A percentile compares a stretch with the other conserved stretches of the same genome.
phyloP scores from a whole-genome alignment of 768 basidiomycete species.

The Boletus patriciae region DNA sequence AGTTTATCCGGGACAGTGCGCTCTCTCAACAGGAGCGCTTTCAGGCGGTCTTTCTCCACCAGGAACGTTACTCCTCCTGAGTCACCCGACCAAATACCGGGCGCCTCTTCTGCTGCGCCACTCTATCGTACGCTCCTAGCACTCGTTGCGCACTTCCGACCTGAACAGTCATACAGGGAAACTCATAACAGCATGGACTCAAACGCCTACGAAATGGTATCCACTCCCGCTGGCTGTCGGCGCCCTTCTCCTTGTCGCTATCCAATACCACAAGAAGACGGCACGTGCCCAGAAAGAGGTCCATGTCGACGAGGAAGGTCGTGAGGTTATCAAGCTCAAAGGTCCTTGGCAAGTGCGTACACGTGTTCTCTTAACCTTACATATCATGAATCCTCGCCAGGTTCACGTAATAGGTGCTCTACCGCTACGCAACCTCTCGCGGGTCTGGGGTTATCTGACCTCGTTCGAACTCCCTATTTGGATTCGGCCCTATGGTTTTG shows the following conservation, averaged over 20 bases:
- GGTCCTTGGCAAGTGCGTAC: slow-evolving; percentile 87
- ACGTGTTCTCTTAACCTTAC: background rate
- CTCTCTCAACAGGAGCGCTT: slow-evolving; percentile 25
- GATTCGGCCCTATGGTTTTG: slow-evolving; percentile 90
- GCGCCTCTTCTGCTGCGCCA: slow-evolving; percentile 38
- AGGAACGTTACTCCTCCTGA: slow-evolving; percentile 31
- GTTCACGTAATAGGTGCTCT: slow-evolving; percentile 97
- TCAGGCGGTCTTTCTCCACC: slow-evolving; percentile 28
- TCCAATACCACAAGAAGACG: slow-evolving; percentile 67
- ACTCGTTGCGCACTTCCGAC: background rate
- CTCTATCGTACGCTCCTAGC: slow-evolving; percentile 43
- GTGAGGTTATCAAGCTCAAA: slow-evolving; percentile 75
- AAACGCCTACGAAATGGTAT: slow-evolving; percentile 94
- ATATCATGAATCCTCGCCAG: slow-evolving; percentile 37
- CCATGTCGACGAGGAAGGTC: slow-evolving; percentile 78
- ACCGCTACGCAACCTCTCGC: slow-evolving; percentile 92
- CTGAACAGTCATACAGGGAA: slow-evolving; percentile 42
- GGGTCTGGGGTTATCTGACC: slow-evolving; percentile 96
- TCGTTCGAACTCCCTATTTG: slow-evolving; percentile 90
- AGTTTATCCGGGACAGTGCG: slow-evolving; percentile 34
- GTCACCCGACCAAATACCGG: slow-evolving; percentile 49
- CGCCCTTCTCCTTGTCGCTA: slow-evolving; percentile 77
- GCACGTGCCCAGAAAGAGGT: slow-evolving; percentile 58
- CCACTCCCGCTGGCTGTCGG: slow-evolving; percentile 90
- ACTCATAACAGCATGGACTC: slow-evolving; percentile 74